Percentiles rank a stretch among this genome's conserved stretches.
phyloP scores from a whole-genome alignment of 139 green algal genomes.

The Coelastrella sp. region DNA sequence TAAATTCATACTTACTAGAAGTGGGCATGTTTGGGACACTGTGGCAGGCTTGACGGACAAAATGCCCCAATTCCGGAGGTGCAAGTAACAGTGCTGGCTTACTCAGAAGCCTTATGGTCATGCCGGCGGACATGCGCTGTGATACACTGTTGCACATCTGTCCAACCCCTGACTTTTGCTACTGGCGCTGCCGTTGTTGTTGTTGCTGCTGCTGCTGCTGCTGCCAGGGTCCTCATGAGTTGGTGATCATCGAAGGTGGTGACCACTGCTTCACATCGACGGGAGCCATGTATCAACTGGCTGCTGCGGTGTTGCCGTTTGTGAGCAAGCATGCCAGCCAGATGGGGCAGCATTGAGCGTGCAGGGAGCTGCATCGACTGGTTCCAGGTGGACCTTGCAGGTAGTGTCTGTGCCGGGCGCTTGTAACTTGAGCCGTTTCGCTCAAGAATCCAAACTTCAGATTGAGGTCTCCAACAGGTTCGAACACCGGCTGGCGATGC shows the following conservation, averaged over 20 bases:
- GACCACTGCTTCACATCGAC: conserved; percentile 37
- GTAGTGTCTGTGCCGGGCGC: neutral
- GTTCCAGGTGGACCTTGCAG: neutral
- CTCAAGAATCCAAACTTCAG: neutral
- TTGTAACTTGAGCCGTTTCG: neutral
- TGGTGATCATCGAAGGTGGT: conserved; percentile 5
- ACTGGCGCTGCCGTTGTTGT: neutral
- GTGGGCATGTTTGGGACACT: too few species aligned
- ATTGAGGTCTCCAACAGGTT: neutral
- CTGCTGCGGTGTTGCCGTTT: conserved; percentile 41
- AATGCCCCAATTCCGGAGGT: too few species aligned
- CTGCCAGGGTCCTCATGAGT: conserved; percentile 6
- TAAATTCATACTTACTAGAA: too few species aligned
- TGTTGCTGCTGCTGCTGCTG: conserved; percentile 24
- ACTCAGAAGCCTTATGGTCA: too few species aligned
- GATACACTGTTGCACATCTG: too few species aligned
- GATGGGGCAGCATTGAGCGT: neutral
- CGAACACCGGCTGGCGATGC: too few species aligned
- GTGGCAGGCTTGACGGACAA: too few species aligned
- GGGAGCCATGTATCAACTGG: conserved; percentile 35
- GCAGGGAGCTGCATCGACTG: neutral
- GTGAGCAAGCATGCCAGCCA: neutral
- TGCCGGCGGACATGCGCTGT: too few species aligned
- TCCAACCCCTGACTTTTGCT: too few species aligned
- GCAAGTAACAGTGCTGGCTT: too few species aligned